Percentiles rank a stretch among this genome's conserved stretches.
phyloP scores from a whole-genome alignment of 2,329 filamentous ascomycete species.

The Sclerotinia borealis region DNA sequence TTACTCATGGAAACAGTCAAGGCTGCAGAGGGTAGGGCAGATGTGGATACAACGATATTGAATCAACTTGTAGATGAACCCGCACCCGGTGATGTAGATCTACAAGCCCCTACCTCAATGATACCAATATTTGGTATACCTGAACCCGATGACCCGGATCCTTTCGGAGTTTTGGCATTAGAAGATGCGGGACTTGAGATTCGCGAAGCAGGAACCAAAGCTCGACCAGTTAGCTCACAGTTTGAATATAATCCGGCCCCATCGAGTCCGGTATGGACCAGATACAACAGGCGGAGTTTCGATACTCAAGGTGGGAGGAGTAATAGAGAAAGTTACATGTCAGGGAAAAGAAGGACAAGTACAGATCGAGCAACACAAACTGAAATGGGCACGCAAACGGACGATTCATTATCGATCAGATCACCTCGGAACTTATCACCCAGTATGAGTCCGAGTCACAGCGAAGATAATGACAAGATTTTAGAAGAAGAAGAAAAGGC shows the following conservation, averaged over 20 bases:
- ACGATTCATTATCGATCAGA: constrained; percentile 37
- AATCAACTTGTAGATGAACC: constrained; percentile 58
- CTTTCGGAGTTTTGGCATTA: constrained; percentile 84
- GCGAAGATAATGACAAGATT: constrained; percentile 34
- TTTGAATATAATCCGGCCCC: constrained; percentile 78
- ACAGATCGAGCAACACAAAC: constrained; percentile 64
- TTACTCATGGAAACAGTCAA: constrained; percentile 66
- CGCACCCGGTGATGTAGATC: constrained; percentile 68
- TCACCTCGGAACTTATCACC: constrained; percentile 35
- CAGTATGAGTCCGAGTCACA: constrained; percentile 48
- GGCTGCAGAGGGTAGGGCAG: constrained; percentile 74
- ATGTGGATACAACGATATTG: constrained; percentile 65
- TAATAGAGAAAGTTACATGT: constrained; percentile 70
- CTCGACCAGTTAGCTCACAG: constrained; percentile 67
- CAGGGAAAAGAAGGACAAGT: constrained; percentile 44
- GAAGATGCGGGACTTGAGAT: constrained; percentile 87
- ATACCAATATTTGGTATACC: constrained; percentile 68
- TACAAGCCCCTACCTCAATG: constrained; percentile 36
- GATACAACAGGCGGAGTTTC: constrained; percentile 56
- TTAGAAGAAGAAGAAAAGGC: constrained; percentile 31
- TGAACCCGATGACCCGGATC: constrained; percentile 76
- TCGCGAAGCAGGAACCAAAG: constrained; percentile 75
- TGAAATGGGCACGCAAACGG: constrained; percentile 56
- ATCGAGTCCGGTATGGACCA: constrained; percentile 62
- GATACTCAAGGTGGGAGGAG: constrained; percentile 58